Percentiles rank a stretch among this genome's conserved stretches.
These are phyloP conservation scores for Tagetes patula DNA, from an alignment of 129 eudicot species.

Conservation along the genomic window DNA sequence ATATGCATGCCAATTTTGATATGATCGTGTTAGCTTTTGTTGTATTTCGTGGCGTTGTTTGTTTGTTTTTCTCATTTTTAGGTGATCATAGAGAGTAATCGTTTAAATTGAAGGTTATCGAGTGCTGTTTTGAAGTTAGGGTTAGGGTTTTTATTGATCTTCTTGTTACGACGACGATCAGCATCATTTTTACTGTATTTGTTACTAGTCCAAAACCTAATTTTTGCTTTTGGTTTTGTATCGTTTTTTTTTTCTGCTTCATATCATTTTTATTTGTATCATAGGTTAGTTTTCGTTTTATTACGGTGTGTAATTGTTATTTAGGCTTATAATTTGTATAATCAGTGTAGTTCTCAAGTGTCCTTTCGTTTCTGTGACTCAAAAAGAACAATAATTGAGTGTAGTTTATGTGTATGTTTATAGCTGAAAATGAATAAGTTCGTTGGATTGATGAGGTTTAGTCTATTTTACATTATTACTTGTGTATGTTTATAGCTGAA, in stretches of 20 bases:
- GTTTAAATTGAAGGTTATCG: neutral
- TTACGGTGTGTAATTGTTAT: neutral
- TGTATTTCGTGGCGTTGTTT: neutral
- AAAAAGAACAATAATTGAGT: neutral
- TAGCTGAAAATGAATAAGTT: neutral
- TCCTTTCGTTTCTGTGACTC: neutral
- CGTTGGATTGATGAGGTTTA: neutral
- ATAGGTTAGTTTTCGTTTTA: neutral
- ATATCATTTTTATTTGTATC: neutral
- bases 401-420: neutral
- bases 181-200: conserved; percentile 2
- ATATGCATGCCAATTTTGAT: neutral
- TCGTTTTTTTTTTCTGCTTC: neutral
- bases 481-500: neutral
- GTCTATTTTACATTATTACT: no score
- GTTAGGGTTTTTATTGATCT: conserved; percentile 31
- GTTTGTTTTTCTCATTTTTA: conserved; percentile 8
- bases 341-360: neutral
- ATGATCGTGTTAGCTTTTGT: neutral
- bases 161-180: conserved; percentile 1
- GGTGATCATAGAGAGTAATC: neutral
- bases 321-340: neutral
- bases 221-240: neutral
- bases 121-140: conserved; percentile 22
- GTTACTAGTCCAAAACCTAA: neutral